Base-by-base conservation (phyloP, 495 filamentous ascomycete genomes). In the Neurospora sublineolata region DNA sequence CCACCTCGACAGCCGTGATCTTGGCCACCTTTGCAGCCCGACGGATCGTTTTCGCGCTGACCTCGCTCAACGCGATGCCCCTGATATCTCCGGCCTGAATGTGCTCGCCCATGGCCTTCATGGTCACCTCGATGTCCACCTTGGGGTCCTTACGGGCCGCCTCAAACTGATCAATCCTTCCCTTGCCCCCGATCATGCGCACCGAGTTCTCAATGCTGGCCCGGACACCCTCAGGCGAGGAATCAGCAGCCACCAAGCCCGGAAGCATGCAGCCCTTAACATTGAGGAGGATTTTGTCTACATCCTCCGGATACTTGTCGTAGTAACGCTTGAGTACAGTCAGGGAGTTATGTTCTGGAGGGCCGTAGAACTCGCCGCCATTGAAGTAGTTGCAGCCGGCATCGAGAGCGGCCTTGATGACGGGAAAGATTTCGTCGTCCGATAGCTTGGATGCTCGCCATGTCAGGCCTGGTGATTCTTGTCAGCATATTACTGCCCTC, bases 161-260 rank as follows among this genome's bases (percentile, higher is more conserved):
- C 80, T 95, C 90, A 76, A 94, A 97, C 71, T 94, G 87, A 79
- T 97, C 92, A 71, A 97, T 84, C 69, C 82, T 87, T 83, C 93
- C 93, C 73, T 89, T 91, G n/a, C 89, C 91, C 70, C 88, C 87
- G 4, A 93, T 82, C 36, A 87, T 73, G 30, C 79, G 84, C 44
- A 96, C 77, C 72, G 83, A 88, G 73, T 90, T 86, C 68, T 94
- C 92, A 70, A 97, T 84, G 68, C 87, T 89, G 27, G 85, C 82
- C n/a, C 87, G 84, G 8, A 93, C 85, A 71, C 88, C 87, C 71
- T 86, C 86, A 64, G 88, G 86, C 18, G 87, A 88, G 60, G 88
- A 86, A 73, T 93, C 88, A 18, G 37, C 38, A 16, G 37, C 38
- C 12, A 71, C 8, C 52, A 82, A 64, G 14, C 77, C 76, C 4